Percentiles rank a stretch among this genome's conserved stretches.
Conservation (phyloP, 2,329 filamentous ascomycete species). For the Fonsecaea monophora region DNA sequence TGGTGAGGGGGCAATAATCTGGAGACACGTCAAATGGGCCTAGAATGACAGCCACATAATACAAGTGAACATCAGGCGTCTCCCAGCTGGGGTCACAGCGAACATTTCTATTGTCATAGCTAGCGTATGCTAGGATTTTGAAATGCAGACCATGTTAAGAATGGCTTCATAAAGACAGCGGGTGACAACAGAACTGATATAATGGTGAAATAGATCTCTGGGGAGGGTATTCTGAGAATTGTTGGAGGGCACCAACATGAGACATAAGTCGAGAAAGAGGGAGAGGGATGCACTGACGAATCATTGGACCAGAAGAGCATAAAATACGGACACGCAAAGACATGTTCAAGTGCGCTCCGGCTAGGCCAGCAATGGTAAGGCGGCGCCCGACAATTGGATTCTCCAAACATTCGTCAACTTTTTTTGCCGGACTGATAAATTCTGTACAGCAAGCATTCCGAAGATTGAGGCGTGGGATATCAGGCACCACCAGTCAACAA, state of each 20-base stretch:
- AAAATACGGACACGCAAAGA: not conserved
- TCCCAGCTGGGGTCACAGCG: not conserved
- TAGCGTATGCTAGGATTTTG: not conserved
- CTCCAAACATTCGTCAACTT: conserved; percentile 43
- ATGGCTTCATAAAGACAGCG: not conserved
- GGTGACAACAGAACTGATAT: not conserved
- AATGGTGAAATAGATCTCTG: not conserved
- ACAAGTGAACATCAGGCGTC: not conserved
- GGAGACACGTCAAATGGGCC: not conserved
- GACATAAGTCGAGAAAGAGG: not conserved
- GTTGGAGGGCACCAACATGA: not conserved
- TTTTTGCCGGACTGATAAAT: conserved; percentile 41
- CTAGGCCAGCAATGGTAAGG: conserved; percentile 16
- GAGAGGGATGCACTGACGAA: not conserved
- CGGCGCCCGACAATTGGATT: conserved; percentile 11
- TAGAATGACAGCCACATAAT: conserved; percentile 1
- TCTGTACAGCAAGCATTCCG: not conserved
- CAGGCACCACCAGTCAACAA: not conserved
- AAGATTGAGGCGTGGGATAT: not conserved
- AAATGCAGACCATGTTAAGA: not conserved
- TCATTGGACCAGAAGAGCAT: not conserved
- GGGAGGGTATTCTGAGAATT: not conserved
- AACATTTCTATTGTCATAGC: not conserved
- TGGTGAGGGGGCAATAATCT: not conserved
- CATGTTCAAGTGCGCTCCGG: not conserved